These are phyloP conservation scores for Oryza longistaminata DNA, from an alignment of 176 grass and related monocot genomes.

Conservation along the genomic window DNA sequence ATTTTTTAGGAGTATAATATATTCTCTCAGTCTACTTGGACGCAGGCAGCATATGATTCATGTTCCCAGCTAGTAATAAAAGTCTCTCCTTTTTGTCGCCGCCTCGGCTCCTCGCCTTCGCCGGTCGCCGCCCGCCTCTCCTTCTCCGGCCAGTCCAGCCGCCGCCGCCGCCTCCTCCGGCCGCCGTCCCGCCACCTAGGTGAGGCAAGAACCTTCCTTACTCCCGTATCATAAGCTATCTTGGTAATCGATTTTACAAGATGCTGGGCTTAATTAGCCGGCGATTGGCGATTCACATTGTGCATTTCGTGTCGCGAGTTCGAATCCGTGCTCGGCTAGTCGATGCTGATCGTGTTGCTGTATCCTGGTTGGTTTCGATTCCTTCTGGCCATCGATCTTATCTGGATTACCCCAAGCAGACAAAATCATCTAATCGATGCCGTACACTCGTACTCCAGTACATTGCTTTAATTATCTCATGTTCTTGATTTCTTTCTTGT, in stretches of 20 bases:
- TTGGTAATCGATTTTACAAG: not conserved
- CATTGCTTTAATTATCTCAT: not conserved
- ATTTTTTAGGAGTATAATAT: not conserved
- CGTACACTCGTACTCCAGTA: not conserved
- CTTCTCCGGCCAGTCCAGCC: not conserved
- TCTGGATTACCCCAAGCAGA: not conserved
- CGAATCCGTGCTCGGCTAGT: not conserved
- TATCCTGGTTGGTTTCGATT: not conserved
- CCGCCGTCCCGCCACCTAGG: not conserved
- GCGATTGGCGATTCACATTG: not conserved
- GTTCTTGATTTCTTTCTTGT: conserved; percentile 5
- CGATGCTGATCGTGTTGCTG: not conserved
- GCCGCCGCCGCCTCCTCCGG: not conserved
- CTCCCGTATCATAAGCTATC: not conserved
- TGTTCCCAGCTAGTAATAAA: not conserved
- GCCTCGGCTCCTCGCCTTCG: not conserved
- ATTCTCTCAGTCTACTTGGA: not conserved
- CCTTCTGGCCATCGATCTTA: conserved; percentile 1
- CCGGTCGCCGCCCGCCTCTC: not conserved
- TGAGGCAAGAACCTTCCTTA: not conserved
- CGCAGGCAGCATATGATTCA: not conserved
- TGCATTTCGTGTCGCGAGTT: not conserved
- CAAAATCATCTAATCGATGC: not conserved
- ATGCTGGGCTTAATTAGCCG: not conserved
- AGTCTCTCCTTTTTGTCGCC: not conserved